Conservation (phyloP, 306 rosid genomes). For the Acacia crassicarpa region DNA sequence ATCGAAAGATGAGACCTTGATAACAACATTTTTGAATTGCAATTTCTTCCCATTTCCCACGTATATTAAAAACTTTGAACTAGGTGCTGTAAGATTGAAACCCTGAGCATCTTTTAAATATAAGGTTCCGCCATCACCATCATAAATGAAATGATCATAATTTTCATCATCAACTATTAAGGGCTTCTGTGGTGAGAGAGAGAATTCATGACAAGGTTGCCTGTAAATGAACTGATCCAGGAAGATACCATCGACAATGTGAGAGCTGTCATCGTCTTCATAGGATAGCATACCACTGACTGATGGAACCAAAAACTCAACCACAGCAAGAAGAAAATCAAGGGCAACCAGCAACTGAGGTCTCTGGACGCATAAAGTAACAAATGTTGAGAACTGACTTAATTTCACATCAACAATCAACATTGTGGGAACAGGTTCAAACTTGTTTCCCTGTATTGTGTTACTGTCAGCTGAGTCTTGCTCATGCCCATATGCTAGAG, state of each 20-base stretch:
- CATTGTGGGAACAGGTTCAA: slow-evolving; percentile 73
- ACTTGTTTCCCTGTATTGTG: slow-evolving; percentile 31
- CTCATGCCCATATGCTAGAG: slow-evolving; percentile 39
- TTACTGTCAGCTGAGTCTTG: slow-evolving; percentile 41
- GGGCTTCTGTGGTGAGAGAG: slow-evolving; percentile 77
- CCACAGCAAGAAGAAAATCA: slow-evolving; percentile 92
- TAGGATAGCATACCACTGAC: slow-evolving; percentile 60
- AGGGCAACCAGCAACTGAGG: slow-evolving; percentile 94
- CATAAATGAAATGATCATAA: slow-evolving; percentile 76
- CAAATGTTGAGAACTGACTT: slow-evolving; percentile 52
- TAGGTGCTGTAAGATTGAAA: slow-evolving; percentile 50
- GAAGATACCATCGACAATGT: slow-evolving; percentile 62
- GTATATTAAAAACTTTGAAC: slow-evolving; percentile 75
- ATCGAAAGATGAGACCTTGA: slow-evolving; percentile 56
- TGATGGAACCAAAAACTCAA: slow-evolving; percentile 90
- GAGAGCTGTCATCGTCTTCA: slow-evolving; percentile 53
- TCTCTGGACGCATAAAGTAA: slow-evolving; percentile 81
- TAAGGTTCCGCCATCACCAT: slow-evolving; percentile 83
- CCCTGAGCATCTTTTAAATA: slow-evolving; percentile 66
- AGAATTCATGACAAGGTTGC: slow-evolving; percentile 70
- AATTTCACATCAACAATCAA: slow-evolving; percentile 83
- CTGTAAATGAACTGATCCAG: slow-evolving; percentile 59
- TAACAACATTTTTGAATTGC: slow-evolving; percentile 84
- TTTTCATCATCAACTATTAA: slow-evolving; percentile 78
- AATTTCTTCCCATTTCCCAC: slow-evolving; percentile 85